These are phyloP conservation scores for Veloboletus limbatus DNA, from an alignment of 1,284 basidiomycete species.

Conservation along the genomic window DNA sequence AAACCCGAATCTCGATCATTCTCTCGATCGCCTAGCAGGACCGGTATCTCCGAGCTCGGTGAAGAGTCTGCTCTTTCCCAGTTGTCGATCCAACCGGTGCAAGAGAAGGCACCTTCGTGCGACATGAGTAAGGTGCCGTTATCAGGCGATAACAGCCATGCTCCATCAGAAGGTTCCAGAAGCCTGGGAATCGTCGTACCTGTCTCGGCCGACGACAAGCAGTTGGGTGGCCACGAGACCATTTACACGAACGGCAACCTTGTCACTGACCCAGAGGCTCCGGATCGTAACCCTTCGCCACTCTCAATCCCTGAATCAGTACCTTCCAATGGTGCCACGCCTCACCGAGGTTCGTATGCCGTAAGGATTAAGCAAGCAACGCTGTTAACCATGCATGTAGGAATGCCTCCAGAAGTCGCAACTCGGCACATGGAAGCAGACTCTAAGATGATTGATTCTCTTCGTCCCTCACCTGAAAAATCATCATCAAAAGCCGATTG, in stretches of 20 bases:
- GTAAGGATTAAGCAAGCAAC: background rate
- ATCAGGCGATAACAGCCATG: conserved; percentile 8
- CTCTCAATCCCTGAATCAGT: conserved; percentile 6
- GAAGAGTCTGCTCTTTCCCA: conserved; percentile 21
- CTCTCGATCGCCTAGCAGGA: conserved; percentile 39
- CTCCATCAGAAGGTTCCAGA: conserved; percentile 21
- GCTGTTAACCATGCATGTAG: conserved; percentile 19
- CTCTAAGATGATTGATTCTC: conserved; percentile 3
- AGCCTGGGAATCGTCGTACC: conserved; percentile 18
- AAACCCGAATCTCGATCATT: conserved; percentile 36
- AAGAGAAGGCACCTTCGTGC: conserved; percentile 16
- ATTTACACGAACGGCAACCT: conserved; percentile 17
- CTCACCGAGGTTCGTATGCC: conserved; percentile 18
- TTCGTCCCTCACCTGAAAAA: conserved; percentile 6
- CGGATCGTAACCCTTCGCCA: conserved; percentile 8
- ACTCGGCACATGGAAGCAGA: conserved; percentile 14
- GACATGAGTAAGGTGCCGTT: conserved; percentile 14
- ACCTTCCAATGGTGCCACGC: conserved; percentile 7
- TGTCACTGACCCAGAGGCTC: conserved; percentile 4
- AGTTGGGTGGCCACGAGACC: conserved; percentile 22
- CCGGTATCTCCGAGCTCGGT: conserved; percentile 30
- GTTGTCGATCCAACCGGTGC: conserved; percentile 25
- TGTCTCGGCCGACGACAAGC: conserved; percentile 15
- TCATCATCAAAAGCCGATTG: conserved; percentile 7
- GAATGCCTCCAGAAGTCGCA: conserved; percentile 9